A percentile compares a stretch with the other conserved stretches of the same genome.
Evolutionary conservation across 768 basidiomycete genomes (phyloP).

Genomic region (Serendipita sp.): DNA sequence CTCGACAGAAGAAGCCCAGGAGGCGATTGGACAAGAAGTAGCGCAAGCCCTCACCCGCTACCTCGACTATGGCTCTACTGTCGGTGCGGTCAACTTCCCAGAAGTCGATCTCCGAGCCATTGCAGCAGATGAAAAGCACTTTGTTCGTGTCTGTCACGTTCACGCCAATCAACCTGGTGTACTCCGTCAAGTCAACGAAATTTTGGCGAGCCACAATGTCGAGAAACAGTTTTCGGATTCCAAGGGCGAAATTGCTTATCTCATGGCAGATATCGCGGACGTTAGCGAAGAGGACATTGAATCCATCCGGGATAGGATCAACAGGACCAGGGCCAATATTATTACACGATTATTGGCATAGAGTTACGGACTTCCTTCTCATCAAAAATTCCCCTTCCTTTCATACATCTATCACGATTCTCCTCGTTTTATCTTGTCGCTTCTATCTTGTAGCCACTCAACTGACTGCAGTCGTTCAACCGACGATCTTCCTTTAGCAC

Average conservation of each 20-base stretch:
- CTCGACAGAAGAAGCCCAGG: conserved; percentile 96
- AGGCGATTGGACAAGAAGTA: conserved; percentile 94
- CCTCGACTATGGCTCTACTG: conserved; percentile 77
- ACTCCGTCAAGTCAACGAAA: conserved; percentile 86
- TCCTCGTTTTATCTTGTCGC: not conserved
- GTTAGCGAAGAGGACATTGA: conserved; percentile 71
- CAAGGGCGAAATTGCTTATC: conserved; percentile 81
- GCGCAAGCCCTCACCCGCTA: conserved; percentile 71
- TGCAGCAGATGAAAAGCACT: conserved; percentile 58
- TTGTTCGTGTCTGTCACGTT: conserved; percentile 85
- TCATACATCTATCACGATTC: not conserved
- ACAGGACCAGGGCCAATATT: conserved; percentile 68
- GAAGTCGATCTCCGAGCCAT: conserved; percentile 94
- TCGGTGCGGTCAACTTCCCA: conserved; percentile 96
- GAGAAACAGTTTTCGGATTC: conserved; percentile 99
- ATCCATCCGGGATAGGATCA: conserved; percentile 62
- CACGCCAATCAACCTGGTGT: conserved; percentile 95
- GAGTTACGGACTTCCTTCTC: not conserved
- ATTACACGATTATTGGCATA: conserved; percentile 68
- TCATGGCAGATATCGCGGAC: conserved; percentile 92
- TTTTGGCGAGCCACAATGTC: conserved; percentile 88
- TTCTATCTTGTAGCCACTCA: not conserved
- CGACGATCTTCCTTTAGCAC: not conserved
- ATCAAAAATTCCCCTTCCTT: not conserved
- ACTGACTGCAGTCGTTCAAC: conserved; percentile 6